Base-by-base conservation (phyloP, 1,284 basidiomycete genomes). In the Sporisorium exsertum region DNA sequence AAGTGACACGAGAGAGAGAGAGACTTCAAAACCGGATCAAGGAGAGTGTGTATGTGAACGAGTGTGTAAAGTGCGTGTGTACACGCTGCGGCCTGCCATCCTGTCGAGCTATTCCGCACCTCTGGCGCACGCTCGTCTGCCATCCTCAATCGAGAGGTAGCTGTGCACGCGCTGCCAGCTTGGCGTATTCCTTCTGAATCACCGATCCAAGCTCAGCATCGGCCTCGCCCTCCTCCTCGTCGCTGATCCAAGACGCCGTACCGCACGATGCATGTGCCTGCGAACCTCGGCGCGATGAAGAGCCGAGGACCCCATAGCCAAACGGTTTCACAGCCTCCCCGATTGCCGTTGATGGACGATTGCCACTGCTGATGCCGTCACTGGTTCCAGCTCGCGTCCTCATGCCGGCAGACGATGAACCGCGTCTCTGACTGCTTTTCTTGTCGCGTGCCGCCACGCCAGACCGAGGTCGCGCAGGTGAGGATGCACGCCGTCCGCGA, bases 301-400 rank as follows among this genome's bases (percentile, higher is more conserved):
- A 40, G 16, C 64, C 69, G 37, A n/a, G n/a, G n/a, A n/a, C n/a
- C n/a, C n/a, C n/a, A n/a, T 49, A 61, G 15, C 73, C 73, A 40
- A 77, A 77, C 1, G 73, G 73, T 33, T 69, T 72, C 16, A 77
- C 69, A 26, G 61, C 61, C 13, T 66, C 72, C 18, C 69, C 73
- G 2, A 53, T 52, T 5, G 69, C 61, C 12, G 73, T 73, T 6
- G 60, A 68, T 2, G 71, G 71, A n/a, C 70, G 64, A 42, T 53
- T 37, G 3, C 54, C 57, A 32, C 64, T 58, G 47, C 54, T 40
- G 58, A 58, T 60, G 13, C 47, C 53, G 16, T 64, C 55, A 27
- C 68, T 54, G 8, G 62, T 71, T 9, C 58, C 68, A 3, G 43
- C 22, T 13, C 62, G 68, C 29, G 32, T 56, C 13, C 49, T 52